Percentiles rank a stretch among this genome's conserved stretches.
Evolutionary conservation across 176 grass and related monocot genomes (phyloP).

Genomic region (Carex pumila): DNA sequence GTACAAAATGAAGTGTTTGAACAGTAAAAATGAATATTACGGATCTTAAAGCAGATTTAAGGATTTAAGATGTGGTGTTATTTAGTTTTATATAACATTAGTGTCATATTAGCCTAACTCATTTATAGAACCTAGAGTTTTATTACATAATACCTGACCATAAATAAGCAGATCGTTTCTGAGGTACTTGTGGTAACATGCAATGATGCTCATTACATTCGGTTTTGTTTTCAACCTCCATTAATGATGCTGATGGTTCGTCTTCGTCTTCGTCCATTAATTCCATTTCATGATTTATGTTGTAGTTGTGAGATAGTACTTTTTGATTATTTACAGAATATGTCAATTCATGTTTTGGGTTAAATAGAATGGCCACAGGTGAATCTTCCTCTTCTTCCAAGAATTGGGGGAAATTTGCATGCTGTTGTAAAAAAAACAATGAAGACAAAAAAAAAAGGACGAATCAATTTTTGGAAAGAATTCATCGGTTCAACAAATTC

Average conservation of each 20-base stretch:
- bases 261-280: slow-evolving; percentile 5
- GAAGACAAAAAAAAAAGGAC: neutral
- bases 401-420: slow-evolving; percentile 25
- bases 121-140: neutral
- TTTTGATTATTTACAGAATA: neutral
- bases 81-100: no score
- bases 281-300: neutral
- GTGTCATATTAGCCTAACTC: no score
- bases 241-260: neutral
- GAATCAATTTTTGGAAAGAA: neutral
- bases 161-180: slow-evolving; percentile 1
- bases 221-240: slow-evolving; percentile 16
- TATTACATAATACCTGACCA: slow-evolving; percentile 7
- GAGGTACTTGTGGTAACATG: neutral
- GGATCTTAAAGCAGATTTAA: no score
- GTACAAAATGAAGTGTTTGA: no score
- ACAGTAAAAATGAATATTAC: no score
- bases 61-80: no score
- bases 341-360: slow-evolving; percentile 5
- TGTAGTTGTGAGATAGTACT: neutral
- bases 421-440: slow-evolving; percentile 1
- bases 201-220: neutral
- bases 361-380: neutral
- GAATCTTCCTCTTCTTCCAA: slow-evolving; percentile 22
- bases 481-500: no score